Evolutionary conservation across 2,329 filamentous ascomycete species (phyloP), one percentile per base, ranked within the genome.

Genomic region (Nannizziopsis barbatae): DNA sequence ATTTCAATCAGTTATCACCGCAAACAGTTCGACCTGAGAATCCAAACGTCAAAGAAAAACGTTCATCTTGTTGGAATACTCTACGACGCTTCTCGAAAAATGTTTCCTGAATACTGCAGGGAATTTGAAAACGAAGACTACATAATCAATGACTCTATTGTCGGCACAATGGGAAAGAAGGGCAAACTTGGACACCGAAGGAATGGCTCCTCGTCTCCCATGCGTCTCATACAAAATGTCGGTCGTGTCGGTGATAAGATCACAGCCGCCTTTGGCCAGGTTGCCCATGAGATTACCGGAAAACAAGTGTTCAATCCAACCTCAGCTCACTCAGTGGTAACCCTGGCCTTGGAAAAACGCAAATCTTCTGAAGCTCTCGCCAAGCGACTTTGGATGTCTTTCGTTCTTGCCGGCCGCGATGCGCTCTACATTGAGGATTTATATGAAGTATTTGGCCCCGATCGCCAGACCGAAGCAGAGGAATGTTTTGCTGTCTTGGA

Each of bases 311-410:
- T 96, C 71, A 95, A 95, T 65, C 83, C 87, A 11, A 90, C 86
- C 59, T 85, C 88, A 4, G 82, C 89, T 1, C 89, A 95, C 63
- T 92, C 87, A 0, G 80, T 96, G 42, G 87, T 96, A 4, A 74
- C 93, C 10, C 81, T 93, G 62, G 92, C 90, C 7, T 74, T 96
- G 30, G 89, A 95, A 66, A 90, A 87, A 69, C 80, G 78, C 38
- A 75, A 76, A 51, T 85, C 87, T 5, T 86, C 88, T 0, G 89
- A 96, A 64, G 92, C 92, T n/a, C 71, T 96, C 50, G 89, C 86
- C n/a, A 83, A 80, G 56, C 84, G 92, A 60, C 83, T 96, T 53
- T 96, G 92, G 92, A 94, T 95, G 86, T 95, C 89, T 0, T 94
- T 95, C 62, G 92, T 95, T 1, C 80, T 92, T 3, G 90, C 96